Base-by-base conservation (phyloP, 1,284 basidiomycete species). In the Leccinum fallax region DNA sequence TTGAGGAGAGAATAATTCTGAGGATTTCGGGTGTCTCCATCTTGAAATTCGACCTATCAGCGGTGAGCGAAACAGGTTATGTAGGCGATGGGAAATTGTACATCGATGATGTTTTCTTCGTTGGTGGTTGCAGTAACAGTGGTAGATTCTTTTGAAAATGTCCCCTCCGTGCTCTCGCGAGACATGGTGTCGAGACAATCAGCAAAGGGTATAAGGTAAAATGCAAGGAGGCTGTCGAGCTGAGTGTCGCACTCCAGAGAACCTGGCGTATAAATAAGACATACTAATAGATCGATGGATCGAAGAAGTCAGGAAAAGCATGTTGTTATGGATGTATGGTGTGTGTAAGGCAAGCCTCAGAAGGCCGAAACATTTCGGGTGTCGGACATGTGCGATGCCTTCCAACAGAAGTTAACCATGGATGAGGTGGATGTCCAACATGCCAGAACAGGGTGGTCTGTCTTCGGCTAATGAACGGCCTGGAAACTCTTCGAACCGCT, bases 1-100 rank as follows among this genome's bases (percentile, higher is more conserved):
- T 61, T 71, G 38, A 61, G 32, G 16, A 21, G 43, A 57, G 69
- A 32, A 51, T 63, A 73, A 15, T 69, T 71, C 3, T 55, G 60
- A 21, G 71, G 71, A 54, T 75, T 66, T 24, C 74, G 64, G 30
- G 40, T 51, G 57, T 73, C 74, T 13, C 58, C 72, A 1, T 68
- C 58, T 46, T 66, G 65, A 53, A 74, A 73, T 19, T 75, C 66
- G 19, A 74, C 66, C 71, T 73, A 49, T 57, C 5, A n/a, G n/a
- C 8, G 8, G 26, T 69, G 48, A 71, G 60, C 3, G 24, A 63
- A 15, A 21, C 2, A 3, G 15, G 19, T 32, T 10, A 5, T 13
- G 5, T 24, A 51, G 49, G 21, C 11, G 8, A 30, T 11, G 7
- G 38, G 11, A 49, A n/a, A 9, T 30, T 40, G 2, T 56, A 67